Conservation (phyloP, 108 stramenopile genomes). For the Nitzschia sp. region DNA sequence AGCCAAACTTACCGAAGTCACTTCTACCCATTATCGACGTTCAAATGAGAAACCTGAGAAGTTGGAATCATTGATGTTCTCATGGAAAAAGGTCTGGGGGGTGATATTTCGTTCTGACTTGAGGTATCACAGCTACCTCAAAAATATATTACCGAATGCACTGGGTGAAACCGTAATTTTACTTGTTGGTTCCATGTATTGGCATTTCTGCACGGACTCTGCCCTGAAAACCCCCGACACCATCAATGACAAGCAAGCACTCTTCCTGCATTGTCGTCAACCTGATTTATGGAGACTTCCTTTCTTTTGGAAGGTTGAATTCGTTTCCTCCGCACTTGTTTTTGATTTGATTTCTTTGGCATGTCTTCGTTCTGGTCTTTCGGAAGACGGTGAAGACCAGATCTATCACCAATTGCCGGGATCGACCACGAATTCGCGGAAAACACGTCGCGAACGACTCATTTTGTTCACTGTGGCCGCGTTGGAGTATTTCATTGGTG, state of each 20-base stretch:
- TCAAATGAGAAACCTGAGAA: neutral
- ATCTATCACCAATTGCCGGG: neutral
- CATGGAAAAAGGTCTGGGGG: conserved; percentile 68
- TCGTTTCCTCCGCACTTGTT: conserved; percentile 40
- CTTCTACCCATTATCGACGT: conserved; percentile 33
- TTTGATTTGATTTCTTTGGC: conserved; percentile 53
- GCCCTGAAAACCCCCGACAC: conserved; percentile 1
- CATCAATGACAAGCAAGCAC: conserved; percentile 19
- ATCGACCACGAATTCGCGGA: too few species aligned
- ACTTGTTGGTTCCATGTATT: conserved; percentile 60
- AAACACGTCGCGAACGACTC: neutral
- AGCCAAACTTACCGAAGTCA: conserved; percentile 58
- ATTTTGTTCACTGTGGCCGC: neutral
- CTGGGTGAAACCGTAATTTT: conserved; percentile 64
- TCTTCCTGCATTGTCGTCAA: conserved; percentile 55
- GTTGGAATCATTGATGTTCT: conserved; percentile 4
- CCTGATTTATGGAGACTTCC: conserved; percentile 55
- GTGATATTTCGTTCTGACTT: conserved; percentile 60
- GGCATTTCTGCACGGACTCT: conserved; percentile 50
- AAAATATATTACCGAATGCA: conserved; percentile 35
- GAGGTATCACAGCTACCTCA: conserved; percentile 55
- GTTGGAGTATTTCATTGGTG: neutral
- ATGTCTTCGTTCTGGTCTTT: conserved; percentile 17
- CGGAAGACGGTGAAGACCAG: conserved; percentile 17
- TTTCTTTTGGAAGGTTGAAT: conserved; percentile 41